Evolutionary conservation across 2,329 filamentous ascomycete genomes (phyloP), one percentile per base, ranked within the genome.

Genomic region (Coniosporium tulheliwenetii): DNA sequence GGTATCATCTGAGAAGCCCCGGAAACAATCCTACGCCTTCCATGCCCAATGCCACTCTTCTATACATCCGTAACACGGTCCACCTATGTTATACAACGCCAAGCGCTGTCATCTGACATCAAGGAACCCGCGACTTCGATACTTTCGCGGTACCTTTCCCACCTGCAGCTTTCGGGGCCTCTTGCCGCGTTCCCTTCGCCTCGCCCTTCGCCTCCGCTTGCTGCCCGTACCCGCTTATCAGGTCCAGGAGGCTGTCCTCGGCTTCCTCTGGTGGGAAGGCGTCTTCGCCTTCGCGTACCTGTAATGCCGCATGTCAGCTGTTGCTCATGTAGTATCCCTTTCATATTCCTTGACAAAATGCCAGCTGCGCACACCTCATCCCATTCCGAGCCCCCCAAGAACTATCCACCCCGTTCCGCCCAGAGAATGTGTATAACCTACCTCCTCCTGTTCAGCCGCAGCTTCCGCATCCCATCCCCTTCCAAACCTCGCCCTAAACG

Each of bases 401-500:
- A 26, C 7, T 4, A 26, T 26, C 19, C 19, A 26, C 4, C 19
- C 19, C 4, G 3, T 26, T 26, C 19, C 7, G 7, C 19, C 19
- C 3, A n/a, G 39, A 7, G 7, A 26, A 26, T 26, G 7, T 7
- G 7, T 3, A 3, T 7, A 7, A 26, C 42, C 14, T 7, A 50
- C 53, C 38, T 57, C 52, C 13, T 53, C 50, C 30, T 39, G 50
- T 29, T 47, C 47, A 30, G 43, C 50, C n/a, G 43, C 51, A 39
- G 57, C 55, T 40, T 58, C 64, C 16, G 75, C 67, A 64, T 98
- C 91, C 70, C 84, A 98, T 9, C 77, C 77, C 44, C 81, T 70
- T 19, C 91, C 91, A 66, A 87, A 98, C 43, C 82, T 74, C 45
- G 73, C 73, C 53, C 91, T 73, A 67, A 98, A 98, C 41, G 84